Evolutionary conservation across 352 stramenopile genomes (phyloP), one percentile per base, ranked within the genome.

Genomic region (Pythium chondricola): DNA sequence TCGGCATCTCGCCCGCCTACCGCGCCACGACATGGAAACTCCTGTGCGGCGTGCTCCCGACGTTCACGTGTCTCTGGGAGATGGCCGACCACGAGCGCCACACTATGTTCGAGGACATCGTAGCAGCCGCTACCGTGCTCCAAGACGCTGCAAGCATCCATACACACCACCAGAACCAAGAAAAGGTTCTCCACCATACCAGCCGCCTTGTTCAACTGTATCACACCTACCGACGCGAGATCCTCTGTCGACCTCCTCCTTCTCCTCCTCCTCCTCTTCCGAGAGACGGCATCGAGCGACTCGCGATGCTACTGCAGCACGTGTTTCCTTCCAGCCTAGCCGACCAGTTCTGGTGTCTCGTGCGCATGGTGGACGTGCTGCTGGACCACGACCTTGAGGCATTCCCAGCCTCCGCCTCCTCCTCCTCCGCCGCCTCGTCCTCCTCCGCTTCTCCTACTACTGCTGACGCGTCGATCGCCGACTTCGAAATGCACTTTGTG

Each of bases 271-370:
- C n/a, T n/a, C n/a, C n/a, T n/a, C n/a, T n/a, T n/a, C n/a, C n/a
- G n/a, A n/a, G n/a, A n/a, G 18, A 27, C 18, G 7, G 6, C 17
- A 14, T 50, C 6, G 25, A 43, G 8, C 11, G 31, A 16, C 18
- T 64, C 3, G 56, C 35, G 2, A 9, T 29, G 10, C 26, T 56
- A 3, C 24, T 59, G 5, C 36, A 56, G 17, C 47, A 30, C 8
- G 56, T 69, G 3, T 36, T 69, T 20, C 10, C 30, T 2, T 43
- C 44, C 18, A 51, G 57, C 11, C 58, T 69, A 21, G 43, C 60
- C 5, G 72, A 88, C 39, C 74, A 76, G 24, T 93, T 90, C 38
- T 93, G 81, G 81, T 84, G 78, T 48, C 72, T 83, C 21, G 48
- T 63, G n/a, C 61, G 69, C 20, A 56, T 88, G 30, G 38, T 90